Conservation (phyloP, 495 filamentous ascomycete species). For the Letharia lupina region DNA sequence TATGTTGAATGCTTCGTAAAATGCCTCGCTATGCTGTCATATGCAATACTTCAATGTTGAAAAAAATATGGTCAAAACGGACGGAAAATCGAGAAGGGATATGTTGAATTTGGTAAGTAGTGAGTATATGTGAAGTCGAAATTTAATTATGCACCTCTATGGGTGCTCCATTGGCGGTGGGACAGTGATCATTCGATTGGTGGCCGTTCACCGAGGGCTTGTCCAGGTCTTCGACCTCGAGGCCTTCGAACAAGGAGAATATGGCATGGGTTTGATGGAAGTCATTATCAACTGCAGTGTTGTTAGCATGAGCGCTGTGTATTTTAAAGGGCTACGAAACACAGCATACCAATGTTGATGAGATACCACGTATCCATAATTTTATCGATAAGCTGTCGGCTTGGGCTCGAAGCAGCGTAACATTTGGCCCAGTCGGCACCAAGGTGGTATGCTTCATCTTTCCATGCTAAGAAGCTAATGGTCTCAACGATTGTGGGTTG, state of each 20-base stretch:
- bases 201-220: slow-evolving; percentile 24
- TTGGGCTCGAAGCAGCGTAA: slow-evolving; percentile 68
- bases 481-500: slow-evolving; percentile 99
- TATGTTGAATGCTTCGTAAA: slow-evolving; percentile 19
- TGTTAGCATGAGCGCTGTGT: slow-evolving; percentile 23
- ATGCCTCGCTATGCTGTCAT: slow-evolving; percentile 18
- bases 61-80: not conserved
- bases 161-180: not conserved
- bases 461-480: slow-evolving; percentile 96
- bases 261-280: slow-evolving; percentile 73
- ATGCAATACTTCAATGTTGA: not conserved
- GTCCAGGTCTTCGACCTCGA: slow-evolving; percentile 60
- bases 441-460: slow-evolving; percentile 91
- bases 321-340: not conserved
- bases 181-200: not conserved
- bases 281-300: slow-evolving; percentile 76
- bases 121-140: not conserved
- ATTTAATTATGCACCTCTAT: not conserved
- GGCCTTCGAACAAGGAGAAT: slow-evolving; percentile 76
- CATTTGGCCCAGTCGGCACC: slow-evolving; percentile 93
- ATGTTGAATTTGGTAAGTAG: slow-evolving; percentile 5
- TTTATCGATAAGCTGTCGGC: slow-evolving; percentile 67
- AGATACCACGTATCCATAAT: slow-evolving; percentile 89
- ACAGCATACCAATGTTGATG: slow-evolving; percentile 79
- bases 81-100: not conserved